Evolutionary conservation across 1,139 yeast genomes (phyloP), one percentile per base, ranked within the genome.

Genomic region (Magnusiomyces fungicola): DNA sequence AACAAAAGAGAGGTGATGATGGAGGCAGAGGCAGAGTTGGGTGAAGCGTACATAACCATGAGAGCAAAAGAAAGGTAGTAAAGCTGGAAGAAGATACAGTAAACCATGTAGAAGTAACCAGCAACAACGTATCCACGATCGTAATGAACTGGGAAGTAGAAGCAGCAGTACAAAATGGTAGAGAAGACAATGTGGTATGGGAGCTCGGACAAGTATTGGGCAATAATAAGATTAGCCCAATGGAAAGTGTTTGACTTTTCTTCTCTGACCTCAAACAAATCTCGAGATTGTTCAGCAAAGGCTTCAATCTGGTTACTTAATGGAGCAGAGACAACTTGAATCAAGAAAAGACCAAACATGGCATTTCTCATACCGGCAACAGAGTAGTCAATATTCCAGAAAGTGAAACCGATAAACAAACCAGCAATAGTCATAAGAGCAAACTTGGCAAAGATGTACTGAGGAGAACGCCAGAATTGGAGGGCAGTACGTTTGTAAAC

Each of bases 211-310:
- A 65, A 48, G 37, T 62, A 60, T 52, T 73, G 74, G 18, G 74
- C 63, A 29, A 73, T 51, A 44, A 74, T 55, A 50, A 75, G 59
- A 32, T 68, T 65, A 54, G 69, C 62, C 83, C 83, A 80, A 60
- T 78, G 81, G 70, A 78, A 80, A 21, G 84, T 80, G 58, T 78
- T 79, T 7, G 83, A 78, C 43, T 77, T 71, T 48, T 76, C 71
- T 60, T 81, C 86, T 64, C 85, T 71, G 19, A 76, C 81, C 62
- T 81, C 86, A 58, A 69, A 81, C 50, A 80, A 62, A 51, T 76
- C 80, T 61, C 80, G 69, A 25, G 63, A 61, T 43, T 66, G 70
- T 43, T 64, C 68, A 44, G 75, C 74, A 50, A 66, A 69, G n/a
- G 72, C 75, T 51, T 72, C 74, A 56, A 74, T 64, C 65, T 80